phyloP scores from a whole-genome alignment of 2,329 filamentous ascomycete genomes.

The Arachnomyces sp. region DNA sequence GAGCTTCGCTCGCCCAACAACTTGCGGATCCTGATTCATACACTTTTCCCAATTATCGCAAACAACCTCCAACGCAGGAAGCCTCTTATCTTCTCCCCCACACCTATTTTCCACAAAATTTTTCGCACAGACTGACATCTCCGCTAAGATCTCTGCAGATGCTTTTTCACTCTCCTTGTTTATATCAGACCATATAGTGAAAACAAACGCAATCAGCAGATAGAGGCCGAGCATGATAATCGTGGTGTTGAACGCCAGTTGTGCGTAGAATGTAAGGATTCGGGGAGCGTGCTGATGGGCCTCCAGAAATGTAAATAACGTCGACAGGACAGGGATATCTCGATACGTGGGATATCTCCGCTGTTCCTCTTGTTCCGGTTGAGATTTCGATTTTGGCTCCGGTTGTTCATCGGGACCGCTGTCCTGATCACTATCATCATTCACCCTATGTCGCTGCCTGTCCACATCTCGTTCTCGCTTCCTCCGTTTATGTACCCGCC shows the following conservation, averaged over 20 bases:
- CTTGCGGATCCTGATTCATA: constrained; percentile 73
- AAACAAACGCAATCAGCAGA: constrained; percentile 60
- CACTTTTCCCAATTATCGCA: constrained; percentile 80
- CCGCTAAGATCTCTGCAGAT: constrained; percentile 58
- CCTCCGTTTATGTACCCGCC: constrained; percentile 42
- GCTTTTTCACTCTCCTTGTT: constrained; percentile 61
- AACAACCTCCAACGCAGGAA: constrained; percentile 62
- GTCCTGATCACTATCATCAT: constrained; percentile 35
- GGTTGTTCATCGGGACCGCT: constrained; percentile 28
- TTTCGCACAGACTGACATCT: constrained; percentile 64
- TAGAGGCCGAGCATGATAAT: constrained; percentile 47
- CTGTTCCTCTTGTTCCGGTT: constrained; percentile 8
- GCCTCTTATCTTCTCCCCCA: constrained; percentile 48
- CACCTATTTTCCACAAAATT: constrained; percentile 73
- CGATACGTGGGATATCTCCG: constrained; percentile 17
- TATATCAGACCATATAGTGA: constrained; percentile 66
- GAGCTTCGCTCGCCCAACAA: constrained; percentile 69
- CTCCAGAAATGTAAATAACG: constrained; percentile 55
- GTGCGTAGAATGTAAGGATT: constrained; percentile 58
- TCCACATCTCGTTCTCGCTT: constrained; percentile 41
- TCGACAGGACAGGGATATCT: constrained; percentile 35
- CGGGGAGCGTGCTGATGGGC: constrained; percentile 57
- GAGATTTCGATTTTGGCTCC: constrained; percentile 22
- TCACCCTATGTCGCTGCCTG: constrained; percentile 31
- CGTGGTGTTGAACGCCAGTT: constrained; percentile 47